Percentiles rank a stretch among this genome's conserved stretches.
Evolutionary conservation across 108 stramenopile species (phyloP).

Genomic region (Cylindrotheca fusiformis): DNA sequence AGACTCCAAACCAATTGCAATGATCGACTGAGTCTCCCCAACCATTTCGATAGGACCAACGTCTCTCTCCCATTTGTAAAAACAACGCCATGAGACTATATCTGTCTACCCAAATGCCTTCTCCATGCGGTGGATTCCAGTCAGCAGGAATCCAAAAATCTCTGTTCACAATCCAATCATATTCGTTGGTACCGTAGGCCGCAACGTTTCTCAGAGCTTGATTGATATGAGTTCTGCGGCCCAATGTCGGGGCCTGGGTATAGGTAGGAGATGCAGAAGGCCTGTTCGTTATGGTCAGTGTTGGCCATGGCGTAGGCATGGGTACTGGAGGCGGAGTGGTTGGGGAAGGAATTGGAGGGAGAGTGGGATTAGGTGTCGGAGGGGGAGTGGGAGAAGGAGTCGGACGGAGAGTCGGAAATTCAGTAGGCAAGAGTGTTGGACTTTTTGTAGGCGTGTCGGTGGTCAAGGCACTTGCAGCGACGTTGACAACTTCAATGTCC

Average conservation of each 20-base stretch:
- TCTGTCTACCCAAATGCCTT: background rate
- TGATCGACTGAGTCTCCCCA: background rate
- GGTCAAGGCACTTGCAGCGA: background rate
- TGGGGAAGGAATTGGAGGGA: background rate
- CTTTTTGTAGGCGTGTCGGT: background rate
- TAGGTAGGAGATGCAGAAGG: too few species aligned
- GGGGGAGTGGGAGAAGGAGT: background rate
- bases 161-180: background rate
- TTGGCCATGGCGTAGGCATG: too few species aligned
- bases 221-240: background rate
- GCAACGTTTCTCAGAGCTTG: background rate
- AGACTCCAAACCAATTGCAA: slow-evolving; percentile 11
- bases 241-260: too few species aligned
- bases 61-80: background rate
- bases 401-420: background rate
- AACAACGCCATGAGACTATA: background rate
- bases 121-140: background rate
- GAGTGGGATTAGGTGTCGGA: background rate
- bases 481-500: background rate
- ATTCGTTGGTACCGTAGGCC: background rate
- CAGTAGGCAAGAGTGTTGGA: background rate
- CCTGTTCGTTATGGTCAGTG: too few species aligned
- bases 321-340: slow-evolving; percentile 2
- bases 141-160: background rate
- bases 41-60: background rate